Percentiles rank a stretch among this genome's conserved stretches.
Conservation (phyloP, 176 grass and related monocot genomes). For the Stipa capillata region DNA sequence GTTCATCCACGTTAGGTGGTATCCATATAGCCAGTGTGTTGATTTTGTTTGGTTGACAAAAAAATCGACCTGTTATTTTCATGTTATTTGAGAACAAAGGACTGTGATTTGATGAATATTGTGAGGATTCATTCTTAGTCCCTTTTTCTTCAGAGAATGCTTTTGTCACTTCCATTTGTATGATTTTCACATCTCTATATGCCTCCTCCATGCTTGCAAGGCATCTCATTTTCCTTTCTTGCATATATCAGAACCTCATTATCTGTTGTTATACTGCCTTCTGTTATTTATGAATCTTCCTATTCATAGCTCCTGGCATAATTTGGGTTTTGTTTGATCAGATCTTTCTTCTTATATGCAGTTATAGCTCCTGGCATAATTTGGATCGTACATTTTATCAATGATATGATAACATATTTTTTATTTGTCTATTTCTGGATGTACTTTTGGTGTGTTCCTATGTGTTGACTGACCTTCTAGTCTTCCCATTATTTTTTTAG, state of each 20-base stretch:
- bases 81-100: background rate
- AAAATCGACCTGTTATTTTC: background rate
- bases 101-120: background rate
- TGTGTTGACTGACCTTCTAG: background rate
- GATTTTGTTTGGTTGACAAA: slow-evolving; percentile 5
- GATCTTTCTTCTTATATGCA: background rate
- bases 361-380: background rate
- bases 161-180: background rate
- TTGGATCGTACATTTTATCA: background rate
- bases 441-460: background rate
- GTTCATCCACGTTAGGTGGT: background rate
- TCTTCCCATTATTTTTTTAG: background rate
- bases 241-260: slow-evolving; percentile 6
- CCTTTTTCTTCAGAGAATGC: background rate
- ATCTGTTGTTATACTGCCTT: background rate
- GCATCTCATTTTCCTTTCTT: background rate
- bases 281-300: background rate
- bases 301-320: background rate
- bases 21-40: background rate
- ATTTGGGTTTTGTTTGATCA: background rate
- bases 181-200: background rate
- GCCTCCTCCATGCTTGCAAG: slow-evolving; percentile 3
- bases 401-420: background rate
- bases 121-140: background rate
- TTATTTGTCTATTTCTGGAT: slow-evolving; percentile 4